Base-by-base conservation (phyloP, 306 rosid species). In the Malus orientalis region DNA sequence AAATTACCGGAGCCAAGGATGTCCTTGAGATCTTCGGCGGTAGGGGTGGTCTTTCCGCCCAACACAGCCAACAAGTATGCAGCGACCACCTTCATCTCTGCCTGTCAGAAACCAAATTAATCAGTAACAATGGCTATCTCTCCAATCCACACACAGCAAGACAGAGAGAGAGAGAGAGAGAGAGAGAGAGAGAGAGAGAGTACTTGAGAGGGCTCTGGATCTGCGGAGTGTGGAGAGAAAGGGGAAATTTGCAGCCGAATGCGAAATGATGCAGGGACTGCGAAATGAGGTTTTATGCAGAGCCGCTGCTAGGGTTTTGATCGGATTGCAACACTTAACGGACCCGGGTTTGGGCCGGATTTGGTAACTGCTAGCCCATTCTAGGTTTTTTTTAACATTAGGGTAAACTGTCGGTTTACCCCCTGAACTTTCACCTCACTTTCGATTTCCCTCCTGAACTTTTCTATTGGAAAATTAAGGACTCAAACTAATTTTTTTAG, bases 21-120 rank as follows among this genome's bases (percentile, higher is more conserved):
- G 68, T 40, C 25, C 79, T 80, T 86, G 79, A 86, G 2, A 38
- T 86, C 87, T 11, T 70, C 70, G 14, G 89, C 81, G 0, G 87
- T 77, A 15, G 89, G 89, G 81, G 49, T 2, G 71, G 85, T 6
- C 54, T 80, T 86, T 63, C 89, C 89, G 61, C 89, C 89, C 87
- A 86, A 80, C 1, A 86, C 69, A 51, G 89, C 89, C 25, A 86
- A 69, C 81, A 86, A 71, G 54, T 80, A 83, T 11, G 89, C 87
- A 51, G 89, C 89, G 1, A 83, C 47, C 19, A 80, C 76, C 83
- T 86, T 86, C 89, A 80, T 83, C 61, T 67, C 74, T 79, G 67
- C 49, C 30, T 11, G 63, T 6, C 14, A 72, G 3, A 57, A 8
- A 67, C 11, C 11, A 40, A 57, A 3, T 16, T 5, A 63, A 63